phyloP scores from a whole-genome alignment of 2,329 filamentous ascomycete species.

The Epichloe festucae region DNA sequence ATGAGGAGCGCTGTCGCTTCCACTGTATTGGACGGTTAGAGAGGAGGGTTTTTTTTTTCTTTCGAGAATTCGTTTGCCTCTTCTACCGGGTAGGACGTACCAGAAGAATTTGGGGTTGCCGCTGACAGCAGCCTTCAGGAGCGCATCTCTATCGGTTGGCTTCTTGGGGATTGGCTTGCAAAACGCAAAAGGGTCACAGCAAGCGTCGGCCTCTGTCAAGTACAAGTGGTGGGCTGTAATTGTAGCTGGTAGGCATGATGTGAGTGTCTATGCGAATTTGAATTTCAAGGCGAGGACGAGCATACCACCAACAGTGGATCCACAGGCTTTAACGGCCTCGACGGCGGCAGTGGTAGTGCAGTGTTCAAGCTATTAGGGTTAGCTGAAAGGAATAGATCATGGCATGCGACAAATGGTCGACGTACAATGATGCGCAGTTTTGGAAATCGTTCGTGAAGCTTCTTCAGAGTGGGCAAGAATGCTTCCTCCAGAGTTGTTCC shows the following conservation, averaged over 20 bases:
- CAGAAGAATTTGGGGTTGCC: slow-evolving; percentile 56
- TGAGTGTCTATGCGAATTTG: background rate
- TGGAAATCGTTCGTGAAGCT: slow-evolving; percentile 65
- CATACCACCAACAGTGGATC: slow-evolving; percentile 54
- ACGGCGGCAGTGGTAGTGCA: slow-evolving; percentile 77
- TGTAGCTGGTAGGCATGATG: slow-evolving; percentile 26
- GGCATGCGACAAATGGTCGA: background rate
- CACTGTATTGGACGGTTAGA: slow-evolving; percentile 16
- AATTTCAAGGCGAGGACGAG: background rate
- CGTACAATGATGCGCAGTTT: slow-evolving; percentile 42
- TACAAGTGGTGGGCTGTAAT: slow-evolving; percentile 82
- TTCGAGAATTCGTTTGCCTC: background rate
- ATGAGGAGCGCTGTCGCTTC: slow-evolving; percentile 54
- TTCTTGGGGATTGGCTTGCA: slow-evolving; percentile 68
- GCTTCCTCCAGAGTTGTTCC: slow-evolving; percentile 31
- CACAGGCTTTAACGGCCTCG: slow-evolving; percentile 63
- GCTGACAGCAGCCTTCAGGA: slow-evolving; percentile 50
- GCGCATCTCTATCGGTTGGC: slow-evolving; percentile 57
- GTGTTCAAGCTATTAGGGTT: slow-evolving; percentile 49
- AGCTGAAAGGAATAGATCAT: background rate
- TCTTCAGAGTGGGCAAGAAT: slow-evolving; percentile 69
- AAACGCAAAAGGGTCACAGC: slow-evolving; percentile 49
- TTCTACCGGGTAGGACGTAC: slow-evolving; percentile 17
- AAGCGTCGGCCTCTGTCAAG: slow-evolving; percentile 59
- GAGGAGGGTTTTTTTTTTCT: no score